These are phyloP conservation scores for Skeletonema tropicum DNA, from an alignment of 108 stramenopile genomes.

Conservation along the genomic window DNA sequence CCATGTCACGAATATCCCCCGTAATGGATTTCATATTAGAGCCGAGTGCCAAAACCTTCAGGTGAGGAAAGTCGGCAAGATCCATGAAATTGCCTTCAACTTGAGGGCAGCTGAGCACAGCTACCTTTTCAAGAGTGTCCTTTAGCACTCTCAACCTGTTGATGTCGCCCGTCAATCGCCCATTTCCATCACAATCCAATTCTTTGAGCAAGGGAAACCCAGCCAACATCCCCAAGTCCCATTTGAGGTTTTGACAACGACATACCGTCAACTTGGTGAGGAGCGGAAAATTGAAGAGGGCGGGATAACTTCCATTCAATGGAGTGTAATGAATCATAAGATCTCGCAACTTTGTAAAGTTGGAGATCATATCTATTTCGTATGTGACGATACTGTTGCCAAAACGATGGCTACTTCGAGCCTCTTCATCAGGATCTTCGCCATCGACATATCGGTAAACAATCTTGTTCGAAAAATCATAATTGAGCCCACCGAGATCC, in stretches of 20 bases:
- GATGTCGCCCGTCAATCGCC: neutral
- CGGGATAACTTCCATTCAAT: conserved; percentile 19
- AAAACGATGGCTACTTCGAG: neutral
- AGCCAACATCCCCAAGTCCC: conserved; percentile 16
- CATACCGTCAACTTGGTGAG: neutral
- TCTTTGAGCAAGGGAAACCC: conserved; percentile 10
- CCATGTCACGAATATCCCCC: neutral
- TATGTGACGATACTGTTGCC: neutral
- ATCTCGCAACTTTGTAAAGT: neutral
- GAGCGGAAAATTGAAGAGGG: conserved; percentile 13
- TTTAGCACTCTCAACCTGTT: conserved; percentile 17
- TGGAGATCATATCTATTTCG: neutral
- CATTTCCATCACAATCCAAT: neutral
- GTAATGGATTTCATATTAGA: neutral
- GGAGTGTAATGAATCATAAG: no score
- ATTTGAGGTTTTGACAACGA: neutral
- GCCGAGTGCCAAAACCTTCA: neutral
- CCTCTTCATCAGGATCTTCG: neutral
- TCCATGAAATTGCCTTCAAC: conserved; percentile 7
- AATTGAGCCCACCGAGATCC: neutral
- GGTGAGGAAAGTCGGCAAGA: conserved; percentile 1
- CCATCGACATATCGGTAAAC: neutral
- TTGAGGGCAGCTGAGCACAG: neutral
- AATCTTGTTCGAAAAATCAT: neutral
- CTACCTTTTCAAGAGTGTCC: conserved; percentile 9